Conservation (phyloP, 345 rosid genomes). For the Chamaenerion angustifolium region DNA sequence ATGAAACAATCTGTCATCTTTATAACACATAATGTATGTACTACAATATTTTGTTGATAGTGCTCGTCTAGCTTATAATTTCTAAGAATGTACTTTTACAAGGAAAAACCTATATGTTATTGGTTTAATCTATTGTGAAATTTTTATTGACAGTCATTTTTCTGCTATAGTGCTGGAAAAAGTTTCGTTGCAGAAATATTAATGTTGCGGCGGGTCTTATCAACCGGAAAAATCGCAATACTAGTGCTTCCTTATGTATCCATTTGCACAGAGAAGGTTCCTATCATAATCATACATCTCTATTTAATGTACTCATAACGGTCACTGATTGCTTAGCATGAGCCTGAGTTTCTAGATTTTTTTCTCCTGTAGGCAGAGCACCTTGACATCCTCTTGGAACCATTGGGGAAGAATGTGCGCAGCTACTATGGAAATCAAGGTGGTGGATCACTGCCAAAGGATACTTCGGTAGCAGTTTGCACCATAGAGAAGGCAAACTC, state of each 20-base stretch:
- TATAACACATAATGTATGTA: too few relatives aligned
- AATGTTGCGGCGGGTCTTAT: constrained; percentile 78
- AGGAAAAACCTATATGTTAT: too few relatives aligned
- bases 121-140: too few relatives aligned
- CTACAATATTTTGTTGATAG: too few relatives aligned
- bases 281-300: constrained; percentile 9
- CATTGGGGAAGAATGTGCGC: constrained; percentile 82
- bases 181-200: constrained; percentile 97
- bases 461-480: constrained; percentile 93
- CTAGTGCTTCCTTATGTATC: constrained; percentile 98
- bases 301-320: not conserved
- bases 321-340: not conserved
- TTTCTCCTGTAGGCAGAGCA: constrained; percentile 63
- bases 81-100: too few relatives aligned
- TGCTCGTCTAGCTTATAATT: too few relatives aligned
- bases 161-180: constrained; percentile 74
- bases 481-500: constrained; percentile 98
- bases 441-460: constrained; percentile 94
- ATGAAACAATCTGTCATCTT: too few relatives aligned
- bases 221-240: constrained; percentile 71
- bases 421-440: constrained; percentile 95
- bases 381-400: constrained; percentile 78
- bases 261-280: constrained; percentile 86
- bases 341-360: not conserved
- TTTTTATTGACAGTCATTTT: not conserved